These are phyloP conservation scores for Plantago lanceolata DNA, from an alignment of 305 asterid genomes.

Conservation along the genomic window DNA sequence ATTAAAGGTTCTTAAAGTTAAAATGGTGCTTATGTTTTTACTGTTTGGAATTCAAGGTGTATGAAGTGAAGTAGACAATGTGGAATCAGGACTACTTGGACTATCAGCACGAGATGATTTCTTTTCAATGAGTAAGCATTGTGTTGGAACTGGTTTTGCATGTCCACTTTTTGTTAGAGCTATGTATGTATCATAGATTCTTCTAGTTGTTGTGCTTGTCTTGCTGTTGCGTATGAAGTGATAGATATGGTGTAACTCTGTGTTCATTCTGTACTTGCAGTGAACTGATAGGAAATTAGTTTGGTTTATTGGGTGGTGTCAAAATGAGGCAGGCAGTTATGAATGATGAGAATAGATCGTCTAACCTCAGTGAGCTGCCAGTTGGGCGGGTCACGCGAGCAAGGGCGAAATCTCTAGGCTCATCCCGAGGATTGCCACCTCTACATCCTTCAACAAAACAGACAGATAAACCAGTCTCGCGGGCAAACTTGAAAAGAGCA, in stretches of 20 bases:
- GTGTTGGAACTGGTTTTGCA: not conserved
- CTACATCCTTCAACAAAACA: slow-evolving; percentile 50
- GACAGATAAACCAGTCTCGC: slow-evolving; percentile 35
- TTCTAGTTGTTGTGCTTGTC: not conserved
- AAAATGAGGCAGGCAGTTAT: slow-evolving; percentile 45
- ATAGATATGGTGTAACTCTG: not conserved
- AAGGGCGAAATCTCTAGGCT: slow-evolving; percentile 57
- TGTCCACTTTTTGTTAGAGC: not conserved
- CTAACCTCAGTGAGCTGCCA: slow-evolving; percentile 41
- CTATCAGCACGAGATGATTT: not conserved
- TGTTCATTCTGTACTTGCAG: slow-evolving; percentile 22
- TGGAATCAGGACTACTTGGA: not conserved
- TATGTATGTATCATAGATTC: not conserved
- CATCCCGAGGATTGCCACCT: slow-evolving; percentile 66
- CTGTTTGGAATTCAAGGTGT: not conserved
- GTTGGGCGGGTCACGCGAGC: slow-evolving; percentile 66
- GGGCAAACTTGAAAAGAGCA: slow-evolving; percentile 54
- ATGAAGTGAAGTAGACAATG: not conserved
- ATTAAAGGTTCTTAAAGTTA: not conserved
- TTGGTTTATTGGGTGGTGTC: slow-evolving; percentile 25
- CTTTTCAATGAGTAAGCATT: not conserved
- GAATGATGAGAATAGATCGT: slow-evolving; percentile 52
- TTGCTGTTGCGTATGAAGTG: not conserved
- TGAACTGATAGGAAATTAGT: slow-evolving; percentile 24
- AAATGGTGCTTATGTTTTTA: not conserved